Evolutionary conservation across 2,329 filamentous ascomycete species (phyloP).

Genomic region (Aschersonia sp.): DNA sequence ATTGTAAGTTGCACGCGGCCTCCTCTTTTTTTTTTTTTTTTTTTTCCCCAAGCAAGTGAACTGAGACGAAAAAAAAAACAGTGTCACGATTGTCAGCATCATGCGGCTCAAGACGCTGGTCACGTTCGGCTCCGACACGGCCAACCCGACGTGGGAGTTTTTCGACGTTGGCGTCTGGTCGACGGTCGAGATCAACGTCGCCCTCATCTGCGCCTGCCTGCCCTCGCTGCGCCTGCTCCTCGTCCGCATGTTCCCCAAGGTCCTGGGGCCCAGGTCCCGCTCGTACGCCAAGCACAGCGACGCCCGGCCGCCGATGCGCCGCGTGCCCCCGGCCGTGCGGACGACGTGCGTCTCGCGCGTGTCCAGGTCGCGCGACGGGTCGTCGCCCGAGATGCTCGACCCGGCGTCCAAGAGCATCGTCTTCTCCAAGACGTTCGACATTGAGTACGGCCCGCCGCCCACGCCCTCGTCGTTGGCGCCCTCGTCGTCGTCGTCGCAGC

Average conservation of each 20-base stretch:
- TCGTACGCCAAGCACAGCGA: constrained; percentile 13
- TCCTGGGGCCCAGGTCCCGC: constrained; percentile 13
- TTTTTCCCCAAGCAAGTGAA: neutral
- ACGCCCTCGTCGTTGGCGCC: no score
- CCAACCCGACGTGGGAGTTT: constrained; percentile 21
- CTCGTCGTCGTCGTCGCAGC: neutral
- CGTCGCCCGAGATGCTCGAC: constrained; percentile 7
- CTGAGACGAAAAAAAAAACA: constrained; percentile 5
- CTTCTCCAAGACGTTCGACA: constrained; percentile 18
- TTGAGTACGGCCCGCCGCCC: constrained; percentile 11
- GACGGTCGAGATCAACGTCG: constrained; percentile 22
- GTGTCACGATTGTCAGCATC: constrained; percentile 23
- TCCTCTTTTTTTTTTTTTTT: no score
- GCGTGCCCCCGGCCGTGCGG: constrained; percentile 6
- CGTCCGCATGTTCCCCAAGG: constrained; percentile 21
- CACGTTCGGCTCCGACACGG: constrained; percentile 12
- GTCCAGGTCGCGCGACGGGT: constrained; percentile 4
- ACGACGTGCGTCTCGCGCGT: constrained; percentile 11
- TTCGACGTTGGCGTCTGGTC: constrained; percentile 19
- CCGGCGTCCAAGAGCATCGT: constrained; percentile 14
- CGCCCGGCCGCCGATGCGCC: constrained; percentile 3
- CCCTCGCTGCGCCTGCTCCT: constrained; percentile 20
- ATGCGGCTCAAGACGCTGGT: constrained; percentile 20
- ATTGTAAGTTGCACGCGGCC: constrained; percentile 19
- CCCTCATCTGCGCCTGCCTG: constrained; percentile 24